Percentiles rank a stretch among this genome's conserved stretches.
These are phyloP conservation scores for Neurospora sp. DNA, from an alignment of 495 filamentous ascomycete genomes.

Conservation along the genomic window DNA sequence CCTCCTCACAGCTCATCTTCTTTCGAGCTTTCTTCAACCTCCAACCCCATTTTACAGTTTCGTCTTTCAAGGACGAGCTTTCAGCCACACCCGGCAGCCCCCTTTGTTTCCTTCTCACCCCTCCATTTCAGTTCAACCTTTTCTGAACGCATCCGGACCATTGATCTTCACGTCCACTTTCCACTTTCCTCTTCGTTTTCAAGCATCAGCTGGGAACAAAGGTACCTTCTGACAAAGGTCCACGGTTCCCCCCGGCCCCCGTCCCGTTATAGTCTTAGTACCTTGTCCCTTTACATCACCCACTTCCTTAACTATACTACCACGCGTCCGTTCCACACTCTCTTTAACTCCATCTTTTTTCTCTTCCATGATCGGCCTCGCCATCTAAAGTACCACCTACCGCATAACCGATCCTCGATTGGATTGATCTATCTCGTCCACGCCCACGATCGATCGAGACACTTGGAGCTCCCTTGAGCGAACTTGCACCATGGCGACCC, in stretches of 20 bases:
- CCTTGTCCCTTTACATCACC: constrained; percentile 7
- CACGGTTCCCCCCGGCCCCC: neutral
- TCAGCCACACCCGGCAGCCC: neutral
- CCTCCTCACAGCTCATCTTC: neutral
- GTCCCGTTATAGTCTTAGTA: constrained; percentile 7
- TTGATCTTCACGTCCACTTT: neutral
- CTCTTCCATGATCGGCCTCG: constrained; percentile 15
- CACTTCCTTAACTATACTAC: constrained; percentile 3
- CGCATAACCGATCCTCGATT: constrained; percentile 4
- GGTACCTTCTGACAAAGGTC: constrained; percentile 2
- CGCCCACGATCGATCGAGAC: neutral
- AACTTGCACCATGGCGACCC: constrained; percentile 31
- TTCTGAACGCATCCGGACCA: neutral
- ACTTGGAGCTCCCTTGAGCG: neutral
- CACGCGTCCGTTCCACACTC: constrained; percentile 14
- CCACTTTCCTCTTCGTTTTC: neutral
- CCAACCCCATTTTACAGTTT: neutral
- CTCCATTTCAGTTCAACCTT: neutral
- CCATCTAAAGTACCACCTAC: constrained; percentile 5
- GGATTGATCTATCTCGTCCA: neutral
- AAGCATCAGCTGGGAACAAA: constrained; percentile 8
- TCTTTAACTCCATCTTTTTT: constrained; percentile 13
- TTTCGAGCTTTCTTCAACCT: neutral
- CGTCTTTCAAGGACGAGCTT: neutral
- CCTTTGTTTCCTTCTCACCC: neutral